Percentiles rank a stretch among this genome's conserved stretches.
These are phyloP conservation scores for Bacidia gigantensis DNA, from an alignment of 495 filamentous ascomycete species.

Conservation along the genomic window DNA sequence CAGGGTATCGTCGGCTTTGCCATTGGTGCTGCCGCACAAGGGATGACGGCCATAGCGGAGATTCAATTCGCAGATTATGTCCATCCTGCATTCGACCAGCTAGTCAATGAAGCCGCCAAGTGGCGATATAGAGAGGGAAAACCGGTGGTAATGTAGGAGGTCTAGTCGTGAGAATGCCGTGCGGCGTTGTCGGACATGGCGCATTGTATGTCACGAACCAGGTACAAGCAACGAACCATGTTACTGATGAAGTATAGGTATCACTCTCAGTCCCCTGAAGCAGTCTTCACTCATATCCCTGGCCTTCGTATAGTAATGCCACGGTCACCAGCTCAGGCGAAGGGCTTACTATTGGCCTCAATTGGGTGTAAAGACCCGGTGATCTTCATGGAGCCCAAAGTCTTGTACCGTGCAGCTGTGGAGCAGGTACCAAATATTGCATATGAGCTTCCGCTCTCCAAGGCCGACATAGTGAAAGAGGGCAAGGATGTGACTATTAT, in stretches of 20 bases:
- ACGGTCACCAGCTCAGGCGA: slow-evolving; percentile 79
- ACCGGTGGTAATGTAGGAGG: slow-evolving; percentile 59
- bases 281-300: slow-evolving; percentile 83
- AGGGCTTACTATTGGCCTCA: slow-evolving; percentile 67
- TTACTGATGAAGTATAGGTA: slow-evolving; percentile 38
- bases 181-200: slow-evolving; percentile 89
- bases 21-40: slow-evolving; percentile 77
- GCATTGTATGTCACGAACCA: slow-evolving; percentile 45
- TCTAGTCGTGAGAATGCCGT: slow-evolving; percentile 86
- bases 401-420: slow-evolving; percentile 84
- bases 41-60: slow-evolving; percentile 87
- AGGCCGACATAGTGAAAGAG: slow-evolving; percentile 75
- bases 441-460: slow-evolving; percentile 75
- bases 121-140: slow-evolving; percentile 73
- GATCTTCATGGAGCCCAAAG: slow-evolving; percentile 94
- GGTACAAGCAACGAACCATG: neutral
- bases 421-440: slow-evolving; percentile 80
- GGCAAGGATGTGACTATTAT: slow-evolving; percentile 78
- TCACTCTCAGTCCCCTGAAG: slow-evolving; percentile 87
- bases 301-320: slow-evolving; percentile 84
- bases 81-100: slow-evolving; percentile 91
- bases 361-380: slow-evolving; percentile 78
- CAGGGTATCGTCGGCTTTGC: slow-evolving; percentile 94
- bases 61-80: slow-evolving; percentile 99
- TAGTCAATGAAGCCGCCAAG: slow-evolving; percentile 95